Conservation (phyloP, 225 moss, liverwort and hornwort genomes). For the Antitrichia curtipendula region DNA sequence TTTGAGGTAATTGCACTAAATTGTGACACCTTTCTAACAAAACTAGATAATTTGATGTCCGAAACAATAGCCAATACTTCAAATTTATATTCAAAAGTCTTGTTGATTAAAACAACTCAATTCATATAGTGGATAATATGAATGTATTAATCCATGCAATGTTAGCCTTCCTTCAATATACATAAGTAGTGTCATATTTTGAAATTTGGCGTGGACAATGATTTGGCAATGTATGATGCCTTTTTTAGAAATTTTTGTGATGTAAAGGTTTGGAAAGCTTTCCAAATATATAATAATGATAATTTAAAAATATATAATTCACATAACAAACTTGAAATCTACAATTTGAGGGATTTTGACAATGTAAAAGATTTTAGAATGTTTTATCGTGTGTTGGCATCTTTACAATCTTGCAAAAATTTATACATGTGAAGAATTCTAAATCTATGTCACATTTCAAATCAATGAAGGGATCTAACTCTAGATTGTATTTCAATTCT, state of each 20-base stretch:
- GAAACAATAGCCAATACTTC: background rate
- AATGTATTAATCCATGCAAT: background rate
- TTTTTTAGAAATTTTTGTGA: fast-evolving
- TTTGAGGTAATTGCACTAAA: background rate
- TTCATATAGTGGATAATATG: background rate
- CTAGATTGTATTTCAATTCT: background rate
- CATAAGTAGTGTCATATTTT: too few species aligned
- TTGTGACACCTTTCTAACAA: background rate
- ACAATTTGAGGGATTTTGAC: background rate
- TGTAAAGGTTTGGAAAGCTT: background rate
- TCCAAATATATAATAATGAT: background rate
- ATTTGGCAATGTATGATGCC: background rate
- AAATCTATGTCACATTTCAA: background rate
- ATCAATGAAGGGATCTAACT: background rate
- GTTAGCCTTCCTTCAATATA: background rate
- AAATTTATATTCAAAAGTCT: background rate
- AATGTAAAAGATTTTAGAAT: background rate
- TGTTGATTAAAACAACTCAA: fast-evolving
- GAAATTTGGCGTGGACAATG: too few species aligned
- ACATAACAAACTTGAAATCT: background rate
- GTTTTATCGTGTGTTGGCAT: background rate
- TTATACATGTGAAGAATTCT: background rate
- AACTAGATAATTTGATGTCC: background rate
- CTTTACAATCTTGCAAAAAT: background rate
- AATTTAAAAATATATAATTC: background rate